Evolutionary conservation across 169 alveolate genomes (phyloP), one percentile per base, ranked within the genome.

Genomic region (Plasmodium billcollinsi): DNA sequence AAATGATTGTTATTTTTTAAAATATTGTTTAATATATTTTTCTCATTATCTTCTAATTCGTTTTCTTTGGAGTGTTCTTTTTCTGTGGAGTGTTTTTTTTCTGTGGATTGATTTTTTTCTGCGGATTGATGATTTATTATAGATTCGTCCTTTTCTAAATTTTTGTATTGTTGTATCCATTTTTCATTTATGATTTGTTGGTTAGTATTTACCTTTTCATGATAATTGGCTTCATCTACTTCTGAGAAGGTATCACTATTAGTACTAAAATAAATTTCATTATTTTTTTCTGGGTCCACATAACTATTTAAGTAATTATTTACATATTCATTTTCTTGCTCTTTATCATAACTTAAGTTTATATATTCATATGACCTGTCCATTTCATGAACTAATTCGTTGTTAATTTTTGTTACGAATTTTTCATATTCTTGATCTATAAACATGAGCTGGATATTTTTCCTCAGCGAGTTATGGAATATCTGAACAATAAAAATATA

Each of bases 361-460:
- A 63, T 54, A 24, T 67, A 80, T 33, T 56, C 85, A 29, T 33
- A 80, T 11, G 72, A 54, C 20, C 90, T 66, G 3, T 80, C 83
- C 49, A 65, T 67, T 20, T 80, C 90, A 24, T 47, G 83, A 8
- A 63, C 76, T 80, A 80, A 4, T 8, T 43, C 69, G 58, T 33
- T 63, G 56, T 80, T 80, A 20, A 80, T 80, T 72, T 72, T 80
- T n/a, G 24, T 47, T 3, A 80, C 66, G 59, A 80, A 20, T 43
- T 80, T 39, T 69, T 80, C 73, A 63, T 80, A 80, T 0, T 65
- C 69, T 18, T 66, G 85, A 15, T 80, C 83, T 14, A 80, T 66
- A 54, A 80, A 80, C 85, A 69, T 80, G 8, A 80, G 62, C 18
- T 80, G 90, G 20, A 80, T 66, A 65, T 80, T 67, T 43, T 80